Conservation (phyloP, 805 yeast species). For the Wickerhamiella australiensis region DNA sequence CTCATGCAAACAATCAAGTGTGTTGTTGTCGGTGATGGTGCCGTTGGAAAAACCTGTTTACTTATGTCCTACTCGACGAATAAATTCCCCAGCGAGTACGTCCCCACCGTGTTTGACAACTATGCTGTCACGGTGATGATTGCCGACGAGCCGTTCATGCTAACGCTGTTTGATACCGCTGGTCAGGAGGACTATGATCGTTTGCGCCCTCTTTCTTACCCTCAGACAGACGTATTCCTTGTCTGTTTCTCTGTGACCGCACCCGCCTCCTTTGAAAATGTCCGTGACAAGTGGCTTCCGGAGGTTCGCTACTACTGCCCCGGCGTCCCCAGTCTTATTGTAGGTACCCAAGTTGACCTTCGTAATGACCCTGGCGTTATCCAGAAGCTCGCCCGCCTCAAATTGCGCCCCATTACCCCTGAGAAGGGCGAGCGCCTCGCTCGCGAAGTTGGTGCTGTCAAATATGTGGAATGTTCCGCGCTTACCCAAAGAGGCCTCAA, state of each 20-base stretch:
- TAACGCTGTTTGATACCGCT: slow-evolving; percentile 96
- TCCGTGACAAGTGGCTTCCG: slow-evolving; percentile 97
- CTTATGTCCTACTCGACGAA: slow-evolving; percentile 91
- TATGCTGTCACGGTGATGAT: slow-evolving; percentile 40
- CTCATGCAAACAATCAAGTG: slow-evolving; percentile 47
- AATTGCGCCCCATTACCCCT: slow-evolving; percentile 68
- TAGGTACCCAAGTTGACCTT: slow-evolving; percentile 92
- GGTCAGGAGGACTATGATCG: slow-evolving; percentile 99
- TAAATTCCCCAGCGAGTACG: slow-evolving; percentile 96
- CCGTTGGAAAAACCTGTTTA: slow-evolving; percentile 94
- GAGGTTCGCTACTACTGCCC: slow-evolving; percentile 97
- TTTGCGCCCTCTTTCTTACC: slow-evolving; percentile 89
- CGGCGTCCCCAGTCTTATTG: slow-evolving; percentile 94
- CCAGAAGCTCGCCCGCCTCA: slow-evolving; percentile 82
- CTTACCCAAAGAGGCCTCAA: slow-evolving; percentile 93
- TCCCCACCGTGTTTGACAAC: slow-evolving; percentile 95
- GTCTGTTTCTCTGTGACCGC: slow-evolving; percentile 95
- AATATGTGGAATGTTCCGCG: slow-evolving; percentile 96
- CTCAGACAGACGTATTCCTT: slow-evolving; percentile 91
- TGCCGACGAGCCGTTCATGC: slow-evolving; percentile 95
- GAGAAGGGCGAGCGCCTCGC: slow-evolving; percentile 91
- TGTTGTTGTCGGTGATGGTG: slow-evolving; percentile 99
- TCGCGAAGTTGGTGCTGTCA: slow-evolving; percentile 86
- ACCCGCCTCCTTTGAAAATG: slow-evolving; percentile 95
- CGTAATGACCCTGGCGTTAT: slow-evolving; percentile 86